Base-by-base conservation (phyloP, 129 eudicot species). In the Chrysanthemum makinoi region DNA sequence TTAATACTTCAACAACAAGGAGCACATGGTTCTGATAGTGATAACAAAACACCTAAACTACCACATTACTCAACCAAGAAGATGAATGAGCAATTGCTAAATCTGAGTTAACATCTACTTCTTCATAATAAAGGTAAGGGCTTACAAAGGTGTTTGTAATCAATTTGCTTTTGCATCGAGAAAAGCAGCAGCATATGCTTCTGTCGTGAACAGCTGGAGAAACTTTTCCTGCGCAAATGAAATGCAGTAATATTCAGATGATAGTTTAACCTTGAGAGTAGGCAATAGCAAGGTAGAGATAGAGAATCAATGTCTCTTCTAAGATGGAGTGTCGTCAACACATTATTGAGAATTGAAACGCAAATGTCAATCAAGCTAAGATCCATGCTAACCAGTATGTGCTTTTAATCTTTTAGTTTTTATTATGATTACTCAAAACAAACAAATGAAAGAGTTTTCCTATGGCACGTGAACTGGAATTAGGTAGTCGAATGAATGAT, bases 101-200 rank as follows among this genome's bases (percentile, higher is more conserved):
- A 60, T 60, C 44, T 26, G 20, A 33, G 6, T 9, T 1, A 28
- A 18, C 62, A 73, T 26, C 6, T 61, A 33, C 24, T 6, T 26
- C 39, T 64, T 13, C 6, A 51, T 4, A 46, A 60, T 12, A 50
- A 59, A n/a, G 51, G 20, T 11, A 30, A 78, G 73, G 57, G 53
- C 79, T 73, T 86, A 91, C 97, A 78, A 53, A 91, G 78, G 72
- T 88, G 96, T 53, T 88, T 77, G 82, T 88, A 88, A 67, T 75
- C 86, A 28, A 83, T 71, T 47, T 70, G 49, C 46, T 79, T 86
- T 86, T 91, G 53, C 46, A 53, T 88, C 97, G 35, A 78, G 79
- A 78, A 75, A 84, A 54, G 92, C 85, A 75, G 77, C 72, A 44
- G 89, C 81, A 80, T 84, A 86, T 62, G 97, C 88, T 84, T 91